Conservation (phyloP, 2,329 filamentous ascomycete species). For the Pseudogymnoascus sp. region DNA sequence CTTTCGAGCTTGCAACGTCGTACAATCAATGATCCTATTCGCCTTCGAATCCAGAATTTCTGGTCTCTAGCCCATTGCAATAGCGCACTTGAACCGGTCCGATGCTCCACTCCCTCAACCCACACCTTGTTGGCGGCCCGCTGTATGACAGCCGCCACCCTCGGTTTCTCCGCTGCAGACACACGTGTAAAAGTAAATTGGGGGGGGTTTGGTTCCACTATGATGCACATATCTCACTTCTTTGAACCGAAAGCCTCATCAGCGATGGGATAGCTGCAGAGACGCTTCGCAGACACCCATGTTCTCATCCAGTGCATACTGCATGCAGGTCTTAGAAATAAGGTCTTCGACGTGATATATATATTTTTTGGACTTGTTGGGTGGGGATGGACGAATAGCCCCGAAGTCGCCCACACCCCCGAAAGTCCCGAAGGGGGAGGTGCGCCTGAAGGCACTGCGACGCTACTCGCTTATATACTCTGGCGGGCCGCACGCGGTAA, state of each 20-base stretch:
- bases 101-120: too few relatives aligned
- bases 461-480: not conserved
- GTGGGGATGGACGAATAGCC: not conserved
- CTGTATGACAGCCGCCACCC: too few relatives aligned
- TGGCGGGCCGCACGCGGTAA: not conserved
- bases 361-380: not conserved
- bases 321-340: not conserved
- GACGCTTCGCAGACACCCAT: not conserved
- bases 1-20: too few relatives aligned
- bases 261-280: not conserved
- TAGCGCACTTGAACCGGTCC: too few relatives aligned
- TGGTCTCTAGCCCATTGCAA: too few relatives aligned
- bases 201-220: not conserved
- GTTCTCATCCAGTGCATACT: not conserved
- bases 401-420: not conserved
- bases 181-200: not conserved
- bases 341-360: not conserved
- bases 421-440: too few relatives aligned
- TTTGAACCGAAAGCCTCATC: not conserved
- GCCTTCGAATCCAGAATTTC: too few relatives aligned
- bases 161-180: too few relatives aligned
- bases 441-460: not conserved
- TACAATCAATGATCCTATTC: too few relatives aligned
- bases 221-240: not conserved
- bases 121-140: too few relatives aligned